Conservation (phyloP, 495 filamentous ascomycete species). For the Astrothelium macrocarpum region DNA sequence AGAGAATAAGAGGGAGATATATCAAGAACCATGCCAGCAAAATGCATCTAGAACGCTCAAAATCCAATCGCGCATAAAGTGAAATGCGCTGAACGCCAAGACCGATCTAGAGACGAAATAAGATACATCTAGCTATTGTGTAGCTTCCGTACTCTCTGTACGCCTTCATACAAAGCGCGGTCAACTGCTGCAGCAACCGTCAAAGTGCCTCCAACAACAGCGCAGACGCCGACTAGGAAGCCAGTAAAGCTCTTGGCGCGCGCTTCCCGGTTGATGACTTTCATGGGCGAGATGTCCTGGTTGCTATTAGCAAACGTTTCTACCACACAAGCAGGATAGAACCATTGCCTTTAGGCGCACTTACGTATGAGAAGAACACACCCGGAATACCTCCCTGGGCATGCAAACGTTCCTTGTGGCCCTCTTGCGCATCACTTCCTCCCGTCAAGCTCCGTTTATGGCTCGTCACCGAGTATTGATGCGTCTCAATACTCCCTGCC, state of each 20-base stretch:
- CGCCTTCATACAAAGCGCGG: constrained; percentile 82
- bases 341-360: constrained; percentile 21
- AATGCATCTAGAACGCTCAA: constrained; percentile 5
- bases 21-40: background rate
- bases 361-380: constrained; percentile 93
- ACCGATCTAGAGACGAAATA: background rate
- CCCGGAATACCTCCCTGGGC: constrained; percentile 87
- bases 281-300: constrained; percentile 98
- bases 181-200: constrained; percentile 94
- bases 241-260: constrained; percentile 76
- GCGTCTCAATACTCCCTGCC: constrained; percentile 84
- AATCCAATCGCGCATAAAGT: background rate
- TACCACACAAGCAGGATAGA: background rate
- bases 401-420: constrained; percentile 83
- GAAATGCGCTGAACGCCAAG: background rate
- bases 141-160: constrained; percentile 73
- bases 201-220: constrained; percentile 86
- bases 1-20: background rate
- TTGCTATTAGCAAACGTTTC: constrained; percentile 9
- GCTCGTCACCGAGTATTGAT: constrained; percentile 94
- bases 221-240: constrained; percentile 89
- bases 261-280: constrained; percentile 94
- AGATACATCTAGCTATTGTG: constrained; percentile 37
- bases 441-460: constrained; percentile 80
- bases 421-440: constrained; percentile 70